phyloP scores from a whole-genome alignment of 1,284 basidiomycete species.

The Puccinia triticina region DNA sequence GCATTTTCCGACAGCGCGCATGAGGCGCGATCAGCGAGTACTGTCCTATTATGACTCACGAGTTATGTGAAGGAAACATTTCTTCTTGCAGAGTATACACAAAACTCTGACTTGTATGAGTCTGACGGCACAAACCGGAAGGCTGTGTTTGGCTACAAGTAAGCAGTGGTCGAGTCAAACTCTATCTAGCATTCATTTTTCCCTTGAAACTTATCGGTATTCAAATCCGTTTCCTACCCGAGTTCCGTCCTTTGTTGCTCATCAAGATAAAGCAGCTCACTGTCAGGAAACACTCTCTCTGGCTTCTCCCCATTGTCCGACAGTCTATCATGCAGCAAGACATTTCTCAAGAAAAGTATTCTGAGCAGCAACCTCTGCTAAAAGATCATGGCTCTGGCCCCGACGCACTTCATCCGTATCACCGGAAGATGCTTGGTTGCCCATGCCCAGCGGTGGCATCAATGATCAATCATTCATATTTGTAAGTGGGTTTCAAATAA shows the following conservation, averaged over 20 bases:
- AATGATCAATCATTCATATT: slow-evolving; percentile 48
- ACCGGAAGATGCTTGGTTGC: slow-evolving; percentile 22
- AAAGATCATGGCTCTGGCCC: slow-evolving; percentile 11
- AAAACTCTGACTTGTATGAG: neutral
- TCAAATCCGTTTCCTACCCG: neutral
- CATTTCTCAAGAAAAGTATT: neutral
- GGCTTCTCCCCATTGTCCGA: neutral
- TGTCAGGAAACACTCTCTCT: neutral
- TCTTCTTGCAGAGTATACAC: too few species aligned
- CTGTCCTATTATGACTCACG: too few species aligned
- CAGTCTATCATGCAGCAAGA: neutral
- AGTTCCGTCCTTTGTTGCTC: neutral
- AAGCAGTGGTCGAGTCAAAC: neutral
- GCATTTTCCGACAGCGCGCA: too few species aligned
- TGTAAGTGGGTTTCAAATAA: slow-evolving; percentile 27
- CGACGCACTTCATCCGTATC: slow-evolving; percentile 31
- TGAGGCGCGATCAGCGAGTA: too few species aligned
- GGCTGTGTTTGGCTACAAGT: neutral
- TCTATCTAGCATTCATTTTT: neutral
- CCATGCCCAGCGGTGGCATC: slow-evolving; percentile 38
- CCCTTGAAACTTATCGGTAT: neutral
- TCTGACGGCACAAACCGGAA: neutral
- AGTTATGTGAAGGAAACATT: too few species aligned
- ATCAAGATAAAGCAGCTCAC: neutral
- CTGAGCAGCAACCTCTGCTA: neutral